phyloP scores from a whole-genome alignment of 352 stramenopile genomes.

The Phytopythium aichiense region DNA sequence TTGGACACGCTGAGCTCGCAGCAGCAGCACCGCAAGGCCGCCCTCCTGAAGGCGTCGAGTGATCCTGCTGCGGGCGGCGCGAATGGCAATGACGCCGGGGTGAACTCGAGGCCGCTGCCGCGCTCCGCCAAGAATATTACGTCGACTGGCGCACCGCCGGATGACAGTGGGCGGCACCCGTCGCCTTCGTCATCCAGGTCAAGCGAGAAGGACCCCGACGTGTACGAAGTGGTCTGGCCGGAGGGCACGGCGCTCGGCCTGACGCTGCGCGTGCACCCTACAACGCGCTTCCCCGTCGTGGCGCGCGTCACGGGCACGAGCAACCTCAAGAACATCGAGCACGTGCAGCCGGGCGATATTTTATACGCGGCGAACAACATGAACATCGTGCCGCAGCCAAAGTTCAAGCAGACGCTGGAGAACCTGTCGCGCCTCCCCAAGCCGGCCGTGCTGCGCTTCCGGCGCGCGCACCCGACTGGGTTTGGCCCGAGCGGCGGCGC shows the following conservation, averaged over 20 bases:
- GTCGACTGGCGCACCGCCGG: not conserved
- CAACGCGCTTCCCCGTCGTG: conserved; percentile 65
- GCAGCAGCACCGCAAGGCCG: conserved; percentile 31
- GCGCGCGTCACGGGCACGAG: conserved; percentile 68
- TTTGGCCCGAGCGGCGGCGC: conserved; percentile 14
- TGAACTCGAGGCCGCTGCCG: not conserved
- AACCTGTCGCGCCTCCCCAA: conserved; percentile 70
- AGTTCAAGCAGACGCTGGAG: conserved; percentile 79
- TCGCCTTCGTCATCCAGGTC: conserved; percentile 15
- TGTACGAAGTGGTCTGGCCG: conserved; percentile 74
- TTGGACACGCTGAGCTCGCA: conserved; percentile 23
- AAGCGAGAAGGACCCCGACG: conserved; percentile 38
- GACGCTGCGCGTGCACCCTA: conserved; percentile 65
- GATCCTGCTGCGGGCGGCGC: conserved; percentile 17
- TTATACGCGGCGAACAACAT: conserved; percentile 71
- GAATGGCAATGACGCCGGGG: conserved; percentile 17
- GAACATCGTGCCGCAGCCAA: conserved; percentile 64
- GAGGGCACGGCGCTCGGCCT: conserved; percentile 62
- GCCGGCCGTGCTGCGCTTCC: conserved; percentile 62
- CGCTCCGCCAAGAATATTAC: conserved; percentile 5
- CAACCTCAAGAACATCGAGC: conserved; percentile 76
- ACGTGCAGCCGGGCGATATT: conserved; percentile 63
- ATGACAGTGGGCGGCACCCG: conserved; percentile 3
- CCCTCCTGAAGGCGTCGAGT: conserved; percentile 29
- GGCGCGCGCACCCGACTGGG: conserved; percentile 32